phyloP scores from a whole-genome alignment of 2,329 filamentous ascomycete genomes.

The Talaromyces piceae region DNA sequence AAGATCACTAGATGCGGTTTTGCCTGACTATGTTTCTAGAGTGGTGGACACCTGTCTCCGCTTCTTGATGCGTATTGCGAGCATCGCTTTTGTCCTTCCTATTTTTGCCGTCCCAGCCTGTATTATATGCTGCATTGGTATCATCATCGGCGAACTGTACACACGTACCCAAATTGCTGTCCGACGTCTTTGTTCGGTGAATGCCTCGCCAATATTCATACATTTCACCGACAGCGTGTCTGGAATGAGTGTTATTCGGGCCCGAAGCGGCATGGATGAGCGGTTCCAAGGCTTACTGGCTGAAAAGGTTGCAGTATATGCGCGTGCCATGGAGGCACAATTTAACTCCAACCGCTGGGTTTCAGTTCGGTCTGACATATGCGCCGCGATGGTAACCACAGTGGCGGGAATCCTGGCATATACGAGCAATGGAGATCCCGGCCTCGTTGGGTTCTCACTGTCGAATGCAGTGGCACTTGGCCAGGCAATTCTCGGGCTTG shows the following conservation, averaged over 20 bases:
- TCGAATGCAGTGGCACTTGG: slow-evolving; percentile 50
- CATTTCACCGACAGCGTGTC: slow-evolving; percentile 50
- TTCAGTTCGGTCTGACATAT: slow-evolving; percentile 47
- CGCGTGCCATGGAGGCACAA: slow-evolving; percentile 42
- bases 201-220: slow-evolving; percentile 50
- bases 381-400: slow-evolving; percentile 47
- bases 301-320: slow-evolving; percentile 42
- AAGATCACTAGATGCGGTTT: slow-evolving; percentile 45
- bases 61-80: slow-evolving; percentile 41
- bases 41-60: slow-evolving; percentile 34
- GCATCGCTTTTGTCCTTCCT: slow-evolving; percentile 47
- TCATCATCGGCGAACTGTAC: slow-evolving; percentile 45
- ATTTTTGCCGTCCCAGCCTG: slow-evolving; percentile 44
- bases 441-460: slow-evolving; percentile 51
- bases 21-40: slow-evolving; percentile 37
- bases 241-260: slow-evolving; percentile 47
- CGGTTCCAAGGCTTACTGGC: slow-evolving; percentile 46
- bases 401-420: slow-evolving; percentile 48
- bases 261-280: slow-evolving; percentile 42
- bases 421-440: slow-evolving; percentile 42
- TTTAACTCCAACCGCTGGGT: slow-evolving; percentile 55
- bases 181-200: slow-evolving; percentile 40
- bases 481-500: slow-evolving; percentile 45
- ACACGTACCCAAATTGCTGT: slow-evolving; percentile 44
- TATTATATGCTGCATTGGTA: slow-evolving; percentile 40